Evolutionary conservation across 768 basidiomycete genomes (phyloP).

Genomic region (Phaeotremella fagi): DNA sequence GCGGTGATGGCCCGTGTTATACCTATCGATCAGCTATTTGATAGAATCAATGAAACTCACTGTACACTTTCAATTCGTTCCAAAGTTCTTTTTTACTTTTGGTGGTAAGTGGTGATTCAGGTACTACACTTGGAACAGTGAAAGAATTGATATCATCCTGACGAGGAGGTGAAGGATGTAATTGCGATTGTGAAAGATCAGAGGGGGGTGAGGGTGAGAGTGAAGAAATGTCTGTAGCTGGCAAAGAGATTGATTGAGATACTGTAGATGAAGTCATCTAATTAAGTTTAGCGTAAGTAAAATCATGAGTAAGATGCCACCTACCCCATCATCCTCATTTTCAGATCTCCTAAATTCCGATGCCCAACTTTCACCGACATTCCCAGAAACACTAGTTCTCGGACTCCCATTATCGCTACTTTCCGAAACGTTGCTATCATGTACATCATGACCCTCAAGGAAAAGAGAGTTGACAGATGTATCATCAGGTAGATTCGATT

Average conservation of each 20-base stretch:
- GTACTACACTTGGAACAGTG: background rate
- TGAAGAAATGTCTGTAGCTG: slow-evolving; percentile 37
- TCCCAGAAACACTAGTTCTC: background rate
- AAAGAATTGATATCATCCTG: background rate
- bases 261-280: slow-evolving; percentile 27
- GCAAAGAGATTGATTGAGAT: slow-evolving; percentile 40
- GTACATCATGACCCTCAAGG: background rate
- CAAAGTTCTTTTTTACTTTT: slow-evolving; percentile 57
- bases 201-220: slow-evolving; percentile 31
- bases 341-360: slow-evolving; percentile 21
- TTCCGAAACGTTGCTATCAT: background rate
- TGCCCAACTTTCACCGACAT: slow-evolving; percentile 32
- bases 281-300: background rate
- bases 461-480: background rate
- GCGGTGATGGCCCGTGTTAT: slow-evolving; percentile 82
- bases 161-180: slow-evolving; percentile 18
- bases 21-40: slow-evolving; percentile 52
- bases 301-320: slow-evolving; percentile 1
- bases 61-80: slow-evolving; percentile 86
- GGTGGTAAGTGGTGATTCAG: background rate
- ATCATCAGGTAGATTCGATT: too few species aligned
- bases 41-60: slow-evolving; percentile 49
- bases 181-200: slow-evolving; percentile 23
- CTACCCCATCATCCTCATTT: slow-evolving; percentile 33
- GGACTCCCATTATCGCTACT: background rate